A percentile compares a stretch with the other conserved stretches of the same genome.
These are phyloP conservation scores for Coemansia sp. DNA, from an alignment of 192 early-diverging fungal species.

Conservation along the genomic window DNA sequence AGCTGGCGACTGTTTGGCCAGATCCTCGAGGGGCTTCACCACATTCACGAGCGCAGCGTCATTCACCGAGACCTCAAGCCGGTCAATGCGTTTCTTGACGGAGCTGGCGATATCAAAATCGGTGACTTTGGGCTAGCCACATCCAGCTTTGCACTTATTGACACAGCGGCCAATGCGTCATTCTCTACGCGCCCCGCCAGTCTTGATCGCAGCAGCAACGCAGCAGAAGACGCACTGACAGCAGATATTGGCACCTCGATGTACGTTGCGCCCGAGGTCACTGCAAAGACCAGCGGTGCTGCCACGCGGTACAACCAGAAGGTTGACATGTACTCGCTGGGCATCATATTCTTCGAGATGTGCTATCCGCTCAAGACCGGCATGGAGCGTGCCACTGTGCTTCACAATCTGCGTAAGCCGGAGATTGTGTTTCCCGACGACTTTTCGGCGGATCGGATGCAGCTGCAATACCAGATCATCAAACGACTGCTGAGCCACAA, in stretches of 20 bases:
- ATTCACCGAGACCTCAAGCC: constrained; percentile 76
- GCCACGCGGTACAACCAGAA: constrained; percentile 64
- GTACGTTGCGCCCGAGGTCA: constrained; percentile 75
- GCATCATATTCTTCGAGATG: constrained; percentile 93
- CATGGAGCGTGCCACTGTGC: constrained; percentile 80
- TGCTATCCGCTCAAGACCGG: constrained; percentile 80
- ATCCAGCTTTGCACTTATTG: constrained; percentile 45
- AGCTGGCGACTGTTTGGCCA: constrained; percentile 86
- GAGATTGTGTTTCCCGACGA: constrained; percentile 54
- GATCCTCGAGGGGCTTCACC: constrained; percentile 85
- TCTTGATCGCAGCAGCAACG: constrained; percentile 26
- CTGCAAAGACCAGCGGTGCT: constrained; percentile 35
- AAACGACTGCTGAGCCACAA: constrained; percentile 68
- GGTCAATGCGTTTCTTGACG: constrained; percentile 67
- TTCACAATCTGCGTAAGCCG: constrained; percentile 63
- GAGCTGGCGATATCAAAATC: constrained; percentile 65
- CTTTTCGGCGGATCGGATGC: constrained; percentile 64
- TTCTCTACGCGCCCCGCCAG: constrained; percentile 18
- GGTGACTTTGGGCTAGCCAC: constrained; percentile 96
- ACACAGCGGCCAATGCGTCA: constrained; percentile 4
- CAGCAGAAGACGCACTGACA: constrained; percentile 64
- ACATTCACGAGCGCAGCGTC: constrained; percentile 86
- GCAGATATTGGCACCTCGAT: constrained; percentile 86
- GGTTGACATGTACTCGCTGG: constrained; percentile 89
- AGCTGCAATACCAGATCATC: constrained; percentile 74